Conservation (phyloP, 129 eudicot genomes). For the Tagetes erecta region DNA sequence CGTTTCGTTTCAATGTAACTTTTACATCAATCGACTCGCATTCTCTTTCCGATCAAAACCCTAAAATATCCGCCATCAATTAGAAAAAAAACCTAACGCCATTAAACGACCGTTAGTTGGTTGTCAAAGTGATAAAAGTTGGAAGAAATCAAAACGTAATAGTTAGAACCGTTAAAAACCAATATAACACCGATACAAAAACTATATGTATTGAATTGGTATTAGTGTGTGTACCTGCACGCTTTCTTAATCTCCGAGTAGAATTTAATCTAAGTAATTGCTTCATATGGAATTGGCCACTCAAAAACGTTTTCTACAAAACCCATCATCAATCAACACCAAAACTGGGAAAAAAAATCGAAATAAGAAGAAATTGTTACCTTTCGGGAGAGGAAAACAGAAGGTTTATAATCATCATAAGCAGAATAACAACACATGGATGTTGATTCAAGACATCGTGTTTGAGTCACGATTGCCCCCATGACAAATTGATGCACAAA, state of each 20-base stretch:
- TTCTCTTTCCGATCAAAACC: no score
- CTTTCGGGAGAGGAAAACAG: slow-evolving; percentile 30
- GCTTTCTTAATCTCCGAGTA: slow-evolving; percentile 27
- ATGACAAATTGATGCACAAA: background rate
- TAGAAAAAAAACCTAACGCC: no score
- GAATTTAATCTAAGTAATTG: slow-evolving; percentile 38
- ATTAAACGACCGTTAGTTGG: no score
- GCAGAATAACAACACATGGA: slow-evolving; percentile 30
- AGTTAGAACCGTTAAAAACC: no score
- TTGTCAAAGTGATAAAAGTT: no score
- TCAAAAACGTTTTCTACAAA: slow-evolving; percentile 42
- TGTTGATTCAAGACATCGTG: slow-evolving; percentile 31
- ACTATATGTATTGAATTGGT: no score
- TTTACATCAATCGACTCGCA: no score
- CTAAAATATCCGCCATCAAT: no score
- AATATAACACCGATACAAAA: no score
- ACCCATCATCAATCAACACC: background rate
- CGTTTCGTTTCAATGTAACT: no score
- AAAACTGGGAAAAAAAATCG: background rate
- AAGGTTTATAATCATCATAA: slow-evolving; percentile 16
- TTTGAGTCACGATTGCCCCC: slow-evolving; percentile 39
- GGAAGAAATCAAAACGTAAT: no score
- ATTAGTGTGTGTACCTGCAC: slow-evolving; percentile 44
- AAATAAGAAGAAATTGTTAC: slow-evolving; percentile 14
- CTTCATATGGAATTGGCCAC: slow-evolving; percentile 45